These are phyloP conservation scores for Microbotryum intermedium DNA, from an alignment of 1,284 basidiomycete genomes.

Conservation along the genomic window DNA sequence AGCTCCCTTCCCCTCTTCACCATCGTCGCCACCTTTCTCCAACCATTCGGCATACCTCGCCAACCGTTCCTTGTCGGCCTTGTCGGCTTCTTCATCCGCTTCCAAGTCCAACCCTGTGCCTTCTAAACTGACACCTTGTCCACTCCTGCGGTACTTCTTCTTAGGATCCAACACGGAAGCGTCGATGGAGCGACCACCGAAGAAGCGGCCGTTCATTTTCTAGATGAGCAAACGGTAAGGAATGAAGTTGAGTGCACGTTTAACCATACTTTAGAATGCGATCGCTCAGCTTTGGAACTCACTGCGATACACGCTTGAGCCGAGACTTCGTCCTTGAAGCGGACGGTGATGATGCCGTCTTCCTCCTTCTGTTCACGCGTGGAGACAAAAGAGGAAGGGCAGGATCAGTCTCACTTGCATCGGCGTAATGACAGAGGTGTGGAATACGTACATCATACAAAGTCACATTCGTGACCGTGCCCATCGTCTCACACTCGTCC, in stretches of 20 bases:
- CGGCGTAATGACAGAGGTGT: background rate
- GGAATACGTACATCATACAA: slow-evolving; percentile 74
- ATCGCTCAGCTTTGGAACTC: slow-evolving; percentile 37
- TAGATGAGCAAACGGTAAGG: slow-evolving; percentile 36
- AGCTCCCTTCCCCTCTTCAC: background rate
- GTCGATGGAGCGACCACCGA: slow-evolving; percentile 72
- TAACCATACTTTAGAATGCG: no score
- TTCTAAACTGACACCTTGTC: slow-evolving; percentile 38
- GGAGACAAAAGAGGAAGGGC: background rate
- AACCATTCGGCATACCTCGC: slow-evolving; percentile 85
- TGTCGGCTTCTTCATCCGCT: slow-evolving; percentile 52
- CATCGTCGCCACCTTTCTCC: slow-evolving; percentile 31
- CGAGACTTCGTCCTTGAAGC: slow-evolving; percentile 77
- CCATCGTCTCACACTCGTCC: slow-evolving; percentile 81
- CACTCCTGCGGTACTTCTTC: slow-evolving; percentile 69
- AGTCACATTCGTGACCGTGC: slow-evolving; percentile 94
- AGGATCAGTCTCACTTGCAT: background rate
- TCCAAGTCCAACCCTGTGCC: slow-evolving; percentile 43
- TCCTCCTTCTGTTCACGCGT: slow-evolving; percentile 62
- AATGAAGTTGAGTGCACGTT: background rate
- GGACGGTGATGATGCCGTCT: slow-evolving; percentile 92
- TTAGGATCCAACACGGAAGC: slow-evolving; percentile 72
- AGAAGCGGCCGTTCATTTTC: slow-evolving; percentile 95
- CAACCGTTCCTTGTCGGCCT: slow-evolving; percentile 68
- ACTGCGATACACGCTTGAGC: slow-evolving; percentile 83